Base-by-base conservation (phyloP, 352 stramenopile genomes). In the Phytophthora pisi region DNA sequence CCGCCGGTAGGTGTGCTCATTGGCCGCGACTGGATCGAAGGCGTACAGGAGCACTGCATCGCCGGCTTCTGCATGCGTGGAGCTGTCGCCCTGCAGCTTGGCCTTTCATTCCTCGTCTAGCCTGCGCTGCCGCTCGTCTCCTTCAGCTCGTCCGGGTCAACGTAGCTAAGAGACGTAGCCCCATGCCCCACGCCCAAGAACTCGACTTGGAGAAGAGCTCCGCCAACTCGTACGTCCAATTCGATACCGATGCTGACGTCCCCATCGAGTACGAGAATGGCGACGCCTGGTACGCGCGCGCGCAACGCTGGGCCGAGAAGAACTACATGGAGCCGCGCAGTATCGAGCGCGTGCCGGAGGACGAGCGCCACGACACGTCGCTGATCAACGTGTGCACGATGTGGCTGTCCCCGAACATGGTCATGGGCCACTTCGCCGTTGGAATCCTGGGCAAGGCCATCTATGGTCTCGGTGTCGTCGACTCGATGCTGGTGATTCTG, bases 321-420 rank as follows among this genome's bases (percentile, higher is more conserved):
- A 72, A 72, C 64, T 68, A 72, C 52, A 68, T 72, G 64, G 64
- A 72, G 38, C 64, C 64, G 24, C 64, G 64, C 36, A 72, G 64
- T 36, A 72, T 72, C 58, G 64, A 72, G 58, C 64, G 64, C 4
- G 64, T 72, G 3, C 64, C 64, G 9, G 64, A 72, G 26, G 64
- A 72, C 11, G 64, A 72, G 5, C 64, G 64, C 7, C 26, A 61
- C 18, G 64, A 68, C 20, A 72, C 64, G 16, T 68, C 51, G 2
- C 13, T 72, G 4, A 28, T 72, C 51, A 64, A 68, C 28, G 58
- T 72, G 15, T 72, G 58, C 28, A 72, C 64, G 1, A 72, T 72
- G 64, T 72, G 64, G 64, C 8, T 72, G 46, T 72, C 64, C 16
- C 64, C 64, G 0, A 72, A 72, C 47, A 72, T 72, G 64, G 64